Conservation (phyloP, 2,329 filamentous ascomycete genomes). For the Acrocalymma vagum region DNA sequence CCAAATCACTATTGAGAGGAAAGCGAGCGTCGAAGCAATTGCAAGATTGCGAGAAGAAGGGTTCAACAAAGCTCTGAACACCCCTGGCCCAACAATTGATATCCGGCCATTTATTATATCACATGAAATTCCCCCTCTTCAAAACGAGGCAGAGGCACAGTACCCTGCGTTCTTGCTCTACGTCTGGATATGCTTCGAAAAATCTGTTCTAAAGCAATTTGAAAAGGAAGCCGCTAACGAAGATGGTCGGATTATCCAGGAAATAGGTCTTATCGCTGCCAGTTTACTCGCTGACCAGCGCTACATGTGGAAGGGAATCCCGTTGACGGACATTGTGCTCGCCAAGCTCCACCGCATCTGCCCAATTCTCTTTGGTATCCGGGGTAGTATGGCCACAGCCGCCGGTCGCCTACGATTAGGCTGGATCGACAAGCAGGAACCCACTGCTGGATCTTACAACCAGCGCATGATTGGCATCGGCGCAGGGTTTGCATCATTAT, state of each 20-base stretch:
- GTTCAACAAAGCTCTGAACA: constrained; percentile 32
- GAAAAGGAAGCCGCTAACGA: constrained; percentile 48
- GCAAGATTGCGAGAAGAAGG: constrained; percentile 36
- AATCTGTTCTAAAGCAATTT: constrained; percentile 73
- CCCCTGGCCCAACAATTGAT: constrained; percentile 40
- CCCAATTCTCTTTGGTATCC: constrained; percentile 85
- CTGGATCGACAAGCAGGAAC: constrained; percentile 37
- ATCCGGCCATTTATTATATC: constrained; percentile 47
- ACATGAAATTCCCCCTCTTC: constrained; percentile 34
- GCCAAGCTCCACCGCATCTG: constrained; percentile 84
- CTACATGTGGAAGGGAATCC: constrained; percentile 72
- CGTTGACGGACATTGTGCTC: constrained; percentile 83
- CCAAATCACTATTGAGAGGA: constrained; percentile 40
- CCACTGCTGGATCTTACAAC: constrained; percentile 72
- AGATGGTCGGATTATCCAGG: constrained; percentile 66
- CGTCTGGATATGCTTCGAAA: constrained; percentile 78
- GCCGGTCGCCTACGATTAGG: constrained; percentile 41
- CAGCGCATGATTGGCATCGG: constrained; percentile 86
- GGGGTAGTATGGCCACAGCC: constrained; percentile 75
- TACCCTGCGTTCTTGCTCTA: constrained; percentile 66
- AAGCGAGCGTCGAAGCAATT: constrained; percentile 36
- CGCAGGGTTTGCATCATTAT: constrained; percentile 83
- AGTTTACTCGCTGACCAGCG: constrained; percentile 76
- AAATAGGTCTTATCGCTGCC: constrained; percentile 79
- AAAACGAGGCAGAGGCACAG: constrained; percentile 44